Evolutionary conservation across 805 yeast species (phyloP).

Genomic region (Blastobotrys peoriensis): DNA sequence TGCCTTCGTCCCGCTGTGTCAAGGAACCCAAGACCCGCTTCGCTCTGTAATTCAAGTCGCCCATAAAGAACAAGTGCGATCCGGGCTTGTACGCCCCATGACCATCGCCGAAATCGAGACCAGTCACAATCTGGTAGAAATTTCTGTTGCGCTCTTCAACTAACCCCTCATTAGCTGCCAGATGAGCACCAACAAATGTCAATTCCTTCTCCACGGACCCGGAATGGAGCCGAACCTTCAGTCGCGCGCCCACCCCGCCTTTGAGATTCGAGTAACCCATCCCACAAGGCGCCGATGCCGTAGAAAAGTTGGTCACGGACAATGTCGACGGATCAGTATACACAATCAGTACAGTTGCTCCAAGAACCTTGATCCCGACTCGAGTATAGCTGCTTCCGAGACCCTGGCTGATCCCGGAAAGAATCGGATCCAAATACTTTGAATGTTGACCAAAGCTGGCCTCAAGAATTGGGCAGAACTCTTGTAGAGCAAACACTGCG

Average conservation of each 20-base stretch:
- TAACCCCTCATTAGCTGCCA: conserved; percentile 75
- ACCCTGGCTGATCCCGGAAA: conserved; percentile 22
- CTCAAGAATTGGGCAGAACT: conserved; percentile 30
- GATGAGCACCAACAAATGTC: conserved; percentile 66
- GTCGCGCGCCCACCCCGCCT: conserved; percentile 63
- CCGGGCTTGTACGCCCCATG: conserved; percentile 45
- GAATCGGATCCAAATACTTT: conserved; percentile 23
- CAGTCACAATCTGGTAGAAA: conserved; percentile 42
- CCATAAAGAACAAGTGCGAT: conserved; percentile 65
- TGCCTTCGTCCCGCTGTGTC: neutral
- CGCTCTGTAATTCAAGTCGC: conserved; percentile 81
- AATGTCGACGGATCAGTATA: conserved; percentile 21
- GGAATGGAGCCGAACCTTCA: conserved; percentile 30
- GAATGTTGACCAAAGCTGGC: conserved; percentile 24
- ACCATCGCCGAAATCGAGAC: conserved; percentile 54
- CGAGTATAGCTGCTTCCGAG: conserved; percentile 12
- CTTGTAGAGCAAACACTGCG: conserved; percentile 32
- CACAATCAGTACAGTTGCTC: conserved; percentile 28
- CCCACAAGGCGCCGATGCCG: conserved; percentile 38
- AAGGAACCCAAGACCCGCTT: conserved; percentile 16
- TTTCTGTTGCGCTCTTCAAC: conserved; percentile 48
- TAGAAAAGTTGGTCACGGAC: conserved; percentile 29
- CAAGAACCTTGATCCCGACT: conserved; percentile 20
- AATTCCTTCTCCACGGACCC: conserved; percentile 29
- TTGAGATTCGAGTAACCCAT: conserved; percentile 56